These are phyloP conservation scores for Closterium sp. DNA, from an alignment of 139 green algal genomes.

Conservation along the genomic window DNA sequence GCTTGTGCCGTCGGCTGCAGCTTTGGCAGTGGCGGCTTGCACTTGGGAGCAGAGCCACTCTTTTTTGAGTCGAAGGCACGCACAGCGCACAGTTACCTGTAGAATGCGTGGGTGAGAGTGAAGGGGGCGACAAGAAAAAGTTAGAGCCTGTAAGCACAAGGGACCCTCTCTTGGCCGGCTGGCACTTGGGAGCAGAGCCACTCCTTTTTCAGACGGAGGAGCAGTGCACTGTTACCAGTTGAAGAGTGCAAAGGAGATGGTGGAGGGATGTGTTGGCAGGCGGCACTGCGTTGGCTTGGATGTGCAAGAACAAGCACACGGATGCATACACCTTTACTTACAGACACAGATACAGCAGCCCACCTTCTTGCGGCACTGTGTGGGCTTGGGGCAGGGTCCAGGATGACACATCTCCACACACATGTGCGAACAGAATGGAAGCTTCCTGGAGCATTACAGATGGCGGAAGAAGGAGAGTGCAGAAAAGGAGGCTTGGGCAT, in stretches of 20 bases:
- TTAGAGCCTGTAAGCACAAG: too few species aligned
- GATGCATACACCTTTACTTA: not conserved
- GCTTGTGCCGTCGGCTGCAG: not conserved
- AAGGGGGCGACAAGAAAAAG: too few species aligned
- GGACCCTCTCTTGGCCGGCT: too few species aligned
- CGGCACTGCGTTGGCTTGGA: too few species aligned
- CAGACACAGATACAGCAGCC: not conserved
- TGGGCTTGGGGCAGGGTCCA: conserved; percentile 28
- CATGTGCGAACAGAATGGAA: conserved; percentile 45
- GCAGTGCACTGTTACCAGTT: conserved; percentile 30
- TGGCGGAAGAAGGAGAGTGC: too few species aligned
- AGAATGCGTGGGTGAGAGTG: not conserved
- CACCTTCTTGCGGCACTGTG: conserved; percentile 48
- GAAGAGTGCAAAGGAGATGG: not conserved
- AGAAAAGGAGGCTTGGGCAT: too few species aligned
- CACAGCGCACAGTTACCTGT: conserved; percentile 37
- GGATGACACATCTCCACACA: conserved; percentile 45
- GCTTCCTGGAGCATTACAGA: conserved; percentile 45
- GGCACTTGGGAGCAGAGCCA: conserved; percentile 36
- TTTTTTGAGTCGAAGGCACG: conserved; percentile 38
- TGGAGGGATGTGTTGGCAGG: too few species aligned
- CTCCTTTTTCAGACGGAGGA: conserved; percentile 42
- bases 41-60: conserved; percentile 39
- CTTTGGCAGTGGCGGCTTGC: conserved; percentile 5
- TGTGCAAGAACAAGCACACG: not conserved